A percentile compares a stretch with the other conserved stretches of the same genome.
Evolutionary conservation across 768 basidiomycete genomes (phyloP).

Genomic region (Suillus americanus): DNA sequence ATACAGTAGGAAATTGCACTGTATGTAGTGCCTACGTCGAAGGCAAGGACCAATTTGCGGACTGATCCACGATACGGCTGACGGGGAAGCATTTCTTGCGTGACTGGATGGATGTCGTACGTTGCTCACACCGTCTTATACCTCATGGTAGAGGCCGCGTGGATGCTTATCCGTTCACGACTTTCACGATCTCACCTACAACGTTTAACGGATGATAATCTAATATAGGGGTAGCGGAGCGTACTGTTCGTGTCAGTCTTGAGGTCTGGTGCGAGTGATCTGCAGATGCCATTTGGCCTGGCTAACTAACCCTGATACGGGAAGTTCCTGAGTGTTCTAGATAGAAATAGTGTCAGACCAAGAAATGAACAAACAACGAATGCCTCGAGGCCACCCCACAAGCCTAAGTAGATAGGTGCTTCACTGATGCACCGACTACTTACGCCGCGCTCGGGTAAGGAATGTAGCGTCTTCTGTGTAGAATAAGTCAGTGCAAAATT

Average conservation of each 20-base stretch:
- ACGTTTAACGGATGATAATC: neutral
- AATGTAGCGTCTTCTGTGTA: neutral
- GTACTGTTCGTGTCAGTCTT: neutral
- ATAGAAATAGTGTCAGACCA: neutral
- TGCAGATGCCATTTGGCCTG: neutral
- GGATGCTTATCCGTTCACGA: neutral
- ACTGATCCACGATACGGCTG: constrained; percentile 37
- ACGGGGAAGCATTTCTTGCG: constrained; percentile 31
- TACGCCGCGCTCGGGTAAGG: neutral
- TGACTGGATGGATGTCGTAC: neutral
- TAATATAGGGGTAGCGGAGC: neutral
- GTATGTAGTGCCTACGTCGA: constrained; percentile 43
- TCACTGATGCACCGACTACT: neutral
- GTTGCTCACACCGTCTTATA: neutral
- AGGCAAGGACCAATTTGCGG: constrained; percentile 37
- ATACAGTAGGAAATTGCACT: constrained; percentile 42
- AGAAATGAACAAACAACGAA: neutral
- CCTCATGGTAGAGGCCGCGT: constrained; percentile 3
- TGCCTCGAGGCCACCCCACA: constrained; percentile 6
- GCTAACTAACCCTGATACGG: neutral
- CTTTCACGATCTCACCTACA: constrained; percentile 4
- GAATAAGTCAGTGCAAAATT: neutral
- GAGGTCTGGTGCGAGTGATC: neutral
- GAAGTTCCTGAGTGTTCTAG: neutral
- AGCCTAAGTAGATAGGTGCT: neutral